These are phyloP conservation scores for Arctium lappa DNA, from an alignment of 129 eudicot species.

Conservation along the genomic window DNA sequence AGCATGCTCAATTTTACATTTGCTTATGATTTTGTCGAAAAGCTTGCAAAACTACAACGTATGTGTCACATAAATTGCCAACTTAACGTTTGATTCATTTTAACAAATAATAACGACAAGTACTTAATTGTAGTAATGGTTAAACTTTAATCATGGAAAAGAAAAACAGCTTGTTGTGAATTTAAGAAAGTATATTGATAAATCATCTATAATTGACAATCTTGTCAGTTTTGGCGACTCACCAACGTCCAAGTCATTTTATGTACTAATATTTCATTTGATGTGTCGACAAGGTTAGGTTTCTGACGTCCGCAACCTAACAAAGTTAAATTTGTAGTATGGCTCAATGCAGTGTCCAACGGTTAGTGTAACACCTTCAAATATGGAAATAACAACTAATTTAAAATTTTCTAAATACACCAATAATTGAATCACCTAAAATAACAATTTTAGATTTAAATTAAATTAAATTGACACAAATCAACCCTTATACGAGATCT, in stretches of 20 bases:
- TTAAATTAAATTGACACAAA: too few relatives aligned
- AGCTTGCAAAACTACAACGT: not conserved
- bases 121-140: not conserved
- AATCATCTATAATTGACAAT: not conserved
- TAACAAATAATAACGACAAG: not conserved
- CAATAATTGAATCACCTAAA: too few relatives aligned
- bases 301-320: not conserved
- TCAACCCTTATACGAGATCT: too few relatives aligned
- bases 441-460: too few relatives aligned
- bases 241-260: not conserved
- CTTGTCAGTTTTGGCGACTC: not conserved
- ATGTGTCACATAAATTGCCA: not conserved
- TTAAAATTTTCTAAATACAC: too few relatives aligned
- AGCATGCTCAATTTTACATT: not conserved
- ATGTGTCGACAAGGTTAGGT: not conserved
- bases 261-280: not conserved
- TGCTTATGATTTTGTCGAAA: not conserved
- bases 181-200: not conserved
- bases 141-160: not conserved
- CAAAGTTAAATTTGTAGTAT: not conserved
- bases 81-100: not conserved
- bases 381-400: too few relatives aligned
- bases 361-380: too few relatives aligned
- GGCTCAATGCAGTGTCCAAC: not conserved
- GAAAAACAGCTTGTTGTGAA: not conserved